These are phyloP conservation scores for Zoysia pacifica DNA, from an alignment of 176 grass and related monocot species.

Conservation along the genomic window DNA sequence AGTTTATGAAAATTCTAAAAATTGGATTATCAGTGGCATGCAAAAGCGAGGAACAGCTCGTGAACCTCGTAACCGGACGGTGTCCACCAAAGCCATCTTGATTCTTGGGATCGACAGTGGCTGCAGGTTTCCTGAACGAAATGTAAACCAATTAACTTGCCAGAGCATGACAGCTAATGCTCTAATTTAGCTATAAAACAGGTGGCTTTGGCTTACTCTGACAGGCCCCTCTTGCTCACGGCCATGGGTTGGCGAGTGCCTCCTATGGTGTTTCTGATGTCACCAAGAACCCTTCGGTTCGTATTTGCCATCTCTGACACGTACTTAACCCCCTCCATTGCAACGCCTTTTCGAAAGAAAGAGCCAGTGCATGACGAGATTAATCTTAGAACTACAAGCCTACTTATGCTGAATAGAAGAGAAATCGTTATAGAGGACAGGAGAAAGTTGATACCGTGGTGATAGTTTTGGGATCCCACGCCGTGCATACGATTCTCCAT, in stretches of 20 bases:
- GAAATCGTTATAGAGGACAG: neutral
- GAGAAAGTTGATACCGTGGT: constrained; percentile 27
- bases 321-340: constrained; percentile 68
- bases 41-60: neutral
- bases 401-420: too few species aligned
- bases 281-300: constrained; percentile 53
- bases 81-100: constrained; percentile 10
- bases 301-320: constrained; percentile 32
- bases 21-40: neutral
- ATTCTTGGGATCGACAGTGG: constrained; percentile 33
- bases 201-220: constrained; percentile 38
- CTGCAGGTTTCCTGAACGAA: constrained; percentile 41
- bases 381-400: neutral
- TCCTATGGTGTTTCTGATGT: constrained; percentile 65
- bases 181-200: neutral
- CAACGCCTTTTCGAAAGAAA: constrained; percentile 26
- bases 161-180: constrained; percentile 1
- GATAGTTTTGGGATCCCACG: constrained; percentile 31
- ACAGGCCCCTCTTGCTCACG: constrained; percentile 52
- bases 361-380: neutral
- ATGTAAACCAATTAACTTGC: constrained; percentile 21
- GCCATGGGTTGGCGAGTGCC: constrained; percentile 41
- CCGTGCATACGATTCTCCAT: constrained; percentile 54
- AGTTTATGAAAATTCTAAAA: constrained; percentile 19
- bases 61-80: constrained; percentile 63